Evolutionary conservation across 2,329 filamentous ascomycete species (phyloP), one percentile per base, ranked within the genome.

Genomic region (Aspergillus candidus): DNA sequence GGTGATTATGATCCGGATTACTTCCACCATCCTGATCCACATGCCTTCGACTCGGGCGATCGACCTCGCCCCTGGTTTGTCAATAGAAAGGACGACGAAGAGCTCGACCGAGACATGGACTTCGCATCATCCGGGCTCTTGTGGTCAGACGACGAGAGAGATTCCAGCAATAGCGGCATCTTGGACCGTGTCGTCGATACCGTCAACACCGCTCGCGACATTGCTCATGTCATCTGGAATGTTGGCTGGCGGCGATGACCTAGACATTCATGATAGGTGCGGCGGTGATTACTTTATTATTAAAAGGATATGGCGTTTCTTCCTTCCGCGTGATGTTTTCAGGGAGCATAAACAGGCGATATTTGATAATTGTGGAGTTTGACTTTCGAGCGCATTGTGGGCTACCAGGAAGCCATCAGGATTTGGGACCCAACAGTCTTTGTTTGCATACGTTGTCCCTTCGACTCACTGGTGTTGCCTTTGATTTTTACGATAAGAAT

Each of bases 91-190:
- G 65, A 79, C 10, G 76, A 80, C 27, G 73, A 81, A 36, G 77
- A 80, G 34, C 72, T 77, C 40, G 67, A 76, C 35, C 71, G 67
- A 13, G 82, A 83, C 41, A 83, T 94, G 73, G 81, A 84, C 50
- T 78, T 89, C 54, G 94, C 88, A 14, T 75, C 82, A 40, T 93
- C 88, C 32, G 89, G 88, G 54, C 94, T 94, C 87, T 85, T 94
- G 57, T 90, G 94, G 85, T 87, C 88, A 6, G 85, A 83, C 55
- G 86, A 89, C 55, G 84, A 89, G 55, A 81, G 81, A 48, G 86
- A 88, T 52, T 67, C 70, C 6, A 67, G 75, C 48, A 79, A 72
- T 58, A 73, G 76, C 40, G 84, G 84, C 37, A 75, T 94, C 43
- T 78, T 94, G 59, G 85, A 86, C 48, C 82, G 83, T 57, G 82